Percentiles rank a stretch among this genome's conserved stretches.
Evolutionary conservation across 176 grass and related monocot genomes (phyloP).

Genomic region (Olyra latifolia): DNA sequence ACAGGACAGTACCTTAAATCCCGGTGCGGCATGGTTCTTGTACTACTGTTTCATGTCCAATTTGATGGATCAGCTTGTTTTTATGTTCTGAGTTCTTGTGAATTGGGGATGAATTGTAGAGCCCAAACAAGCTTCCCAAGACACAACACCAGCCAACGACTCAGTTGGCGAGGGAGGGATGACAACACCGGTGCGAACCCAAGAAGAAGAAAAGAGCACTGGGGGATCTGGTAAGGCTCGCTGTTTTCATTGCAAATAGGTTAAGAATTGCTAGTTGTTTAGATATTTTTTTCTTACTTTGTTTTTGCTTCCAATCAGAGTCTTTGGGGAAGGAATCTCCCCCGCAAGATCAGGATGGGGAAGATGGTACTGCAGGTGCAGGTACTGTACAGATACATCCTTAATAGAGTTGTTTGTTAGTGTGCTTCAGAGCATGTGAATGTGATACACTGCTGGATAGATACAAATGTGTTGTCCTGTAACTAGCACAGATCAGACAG

Average conservation of each 20-base stretch:
- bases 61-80: background rate
- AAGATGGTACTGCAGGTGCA: background rate
- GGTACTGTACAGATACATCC: conserved; percentile 23
- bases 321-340: background rate
- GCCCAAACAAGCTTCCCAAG: background rate
- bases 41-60: conserved; percentile 1
- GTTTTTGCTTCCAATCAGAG: background rate
- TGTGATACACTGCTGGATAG: conserved; percentile 6
- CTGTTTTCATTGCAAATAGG: background rate
- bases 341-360: background rate
- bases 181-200: background rate
- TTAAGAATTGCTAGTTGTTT: background rate
- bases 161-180: background rate
- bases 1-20: background rate
- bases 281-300: background rate
- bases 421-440: conserved; percentile 10
- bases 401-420: background rate
- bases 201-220: background rate
- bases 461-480: background rate
- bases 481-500: background rate
- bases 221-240: conserved; percentile 29
- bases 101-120: conserved; percentile 29
- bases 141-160: background rate
- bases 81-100: conserved; percentile 16
- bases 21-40: conserved; percentile 23